Percentiles rank a stretch among this genome's conserved stretches.
phyloP scores from a whole-genome alignment of 768 basidiomycete species.

The Leccinum boreale region DNA sequence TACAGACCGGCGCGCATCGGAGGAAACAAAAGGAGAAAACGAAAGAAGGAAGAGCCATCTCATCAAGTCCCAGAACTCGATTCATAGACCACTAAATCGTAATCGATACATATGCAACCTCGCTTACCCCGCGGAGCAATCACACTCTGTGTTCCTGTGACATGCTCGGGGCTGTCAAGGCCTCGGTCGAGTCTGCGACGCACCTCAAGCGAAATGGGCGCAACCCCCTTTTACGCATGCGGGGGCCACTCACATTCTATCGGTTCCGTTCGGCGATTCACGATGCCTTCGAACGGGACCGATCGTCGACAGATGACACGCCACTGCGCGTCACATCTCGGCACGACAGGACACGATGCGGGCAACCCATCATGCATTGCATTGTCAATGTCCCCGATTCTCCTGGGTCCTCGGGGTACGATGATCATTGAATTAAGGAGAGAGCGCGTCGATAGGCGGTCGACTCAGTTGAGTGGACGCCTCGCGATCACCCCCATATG shows the following conservation, averaged over 20 bases:
- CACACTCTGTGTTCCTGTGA: slow-evolving; percentile 80
- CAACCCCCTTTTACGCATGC: neutral
- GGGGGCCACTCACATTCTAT: slow-evolving; percentile 66
- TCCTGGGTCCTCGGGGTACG: slow-evolving; percentile 17
- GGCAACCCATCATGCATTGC: slow-evolving; percentile 50
- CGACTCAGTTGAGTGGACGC: slow-evolving; percentile 6
- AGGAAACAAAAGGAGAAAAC: neutral
- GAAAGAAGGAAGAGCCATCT: slow-evolving; percentile 56
- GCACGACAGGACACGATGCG: neutral
- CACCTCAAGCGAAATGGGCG: neutral
- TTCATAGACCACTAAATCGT: slow-evolving; percentile 72
- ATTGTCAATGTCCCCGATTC: slow-evolving; percentile 53
- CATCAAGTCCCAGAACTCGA: slow-evolving; percentile 84
- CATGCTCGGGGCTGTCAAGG: neutral
- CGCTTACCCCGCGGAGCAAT: slow-evolving; percentile 91
- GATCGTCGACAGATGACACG: neutral
- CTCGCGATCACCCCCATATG: neutral
- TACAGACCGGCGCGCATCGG: neutral
- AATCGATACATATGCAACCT: slow-evolving; percentile 53
- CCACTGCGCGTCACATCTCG: too few species aligned
- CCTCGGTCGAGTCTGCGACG: neutral
- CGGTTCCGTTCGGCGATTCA: slow-evolving; percentile 72
- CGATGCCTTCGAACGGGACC: neutral
- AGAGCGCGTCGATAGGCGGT: neutral
- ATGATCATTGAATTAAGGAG: neutral